Evolutionary conservation across 73 alveolate species (phyloP).

Genomic region (Tetrahymena elliotti): DNA sequence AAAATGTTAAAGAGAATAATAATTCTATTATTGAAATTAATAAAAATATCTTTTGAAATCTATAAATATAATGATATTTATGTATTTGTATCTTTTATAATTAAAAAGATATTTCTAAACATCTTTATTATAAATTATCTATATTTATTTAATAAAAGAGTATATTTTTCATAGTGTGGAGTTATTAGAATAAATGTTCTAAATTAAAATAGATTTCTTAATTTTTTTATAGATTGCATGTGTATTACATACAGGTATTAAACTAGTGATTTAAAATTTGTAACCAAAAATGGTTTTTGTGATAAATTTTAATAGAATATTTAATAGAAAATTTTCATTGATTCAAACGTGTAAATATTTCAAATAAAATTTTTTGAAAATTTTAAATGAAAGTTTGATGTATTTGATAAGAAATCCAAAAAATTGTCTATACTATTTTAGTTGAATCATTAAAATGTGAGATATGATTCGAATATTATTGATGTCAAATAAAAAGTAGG

Average conservation of each 20-base stretch:
- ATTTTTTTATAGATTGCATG: background rate
- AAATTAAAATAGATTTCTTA: background rate
- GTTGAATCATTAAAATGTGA: background rate
- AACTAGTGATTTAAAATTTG: background rate
- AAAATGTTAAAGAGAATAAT: no score
- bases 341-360: background rate
- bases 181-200: background rate
- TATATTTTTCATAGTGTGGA: background rate
- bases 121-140: background rate
- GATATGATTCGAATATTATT: no score
- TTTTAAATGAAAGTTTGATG: background rate
- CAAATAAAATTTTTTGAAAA: no score
- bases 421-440: background rate
- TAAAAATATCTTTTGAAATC: background rate
- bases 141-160: no score
- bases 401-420: background rate
- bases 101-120: background rate
- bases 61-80: background rate
- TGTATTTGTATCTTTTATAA: background rate
- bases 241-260: no score
- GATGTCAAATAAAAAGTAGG: background rate
- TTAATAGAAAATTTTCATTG: background rate
- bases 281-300: background rate
- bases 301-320: background rate
- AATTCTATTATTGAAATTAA: background rate